A percentile compares a stretch with the other conserved stretches of the same genome.
Evolutionary conservation across 768 basidiomycete genomes (phyloP).

Genomic region (Auricularia sp.): DNA sequence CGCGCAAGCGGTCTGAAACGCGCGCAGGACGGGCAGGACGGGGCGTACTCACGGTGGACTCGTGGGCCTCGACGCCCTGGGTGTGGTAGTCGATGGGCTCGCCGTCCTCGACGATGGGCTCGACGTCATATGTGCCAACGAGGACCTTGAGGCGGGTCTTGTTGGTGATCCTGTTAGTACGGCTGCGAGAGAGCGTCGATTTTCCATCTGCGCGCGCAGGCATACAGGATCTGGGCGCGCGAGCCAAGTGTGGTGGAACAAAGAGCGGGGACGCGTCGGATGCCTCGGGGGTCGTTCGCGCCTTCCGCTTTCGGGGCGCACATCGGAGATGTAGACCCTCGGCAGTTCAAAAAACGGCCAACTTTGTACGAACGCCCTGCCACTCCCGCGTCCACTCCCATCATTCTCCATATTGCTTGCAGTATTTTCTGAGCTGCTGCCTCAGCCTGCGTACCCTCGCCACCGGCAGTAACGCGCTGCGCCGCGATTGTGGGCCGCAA

Average conservation of each 20-base stretch:
- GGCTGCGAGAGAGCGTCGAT: conserved; percentile 1
- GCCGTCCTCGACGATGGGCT: not conserved
- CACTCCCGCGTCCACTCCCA: not conserved
- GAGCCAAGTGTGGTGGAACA: not conserved
- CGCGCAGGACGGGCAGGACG: not conserved
- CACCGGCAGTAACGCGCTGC: no score
- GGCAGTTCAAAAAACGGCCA: not conserved
- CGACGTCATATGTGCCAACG: conserved; percentile 1
- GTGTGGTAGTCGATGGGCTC: conserved; percentile 2
- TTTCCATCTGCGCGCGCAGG: not conserved
- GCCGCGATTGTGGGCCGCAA: no score
- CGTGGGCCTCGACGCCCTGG: conserved; percentile 1
- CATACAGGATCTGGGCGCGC: not conserved
- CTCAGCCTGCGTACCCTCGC: no score
- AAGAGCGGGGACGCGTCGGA: not conserved
- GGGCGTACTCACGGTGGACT: not conserved
- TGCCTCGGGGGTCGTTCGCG: not conserved
- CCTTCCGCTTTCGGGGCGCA: not conserved
- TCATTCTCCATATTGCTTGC: no score
- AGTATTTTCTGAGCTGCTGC: no score
- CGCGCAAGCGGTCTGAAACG: not conserved
- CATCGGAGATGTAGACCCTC: not conserved
- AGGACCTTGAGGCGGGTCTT: not conserved
- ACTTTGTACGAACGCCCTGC: not conserved
- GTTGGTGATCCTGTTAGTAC: not conserved